phyloP scores from a whole-genome alignment of 176 grass and related monocot genomes.

The Eragrostis nindensis region DNA sequence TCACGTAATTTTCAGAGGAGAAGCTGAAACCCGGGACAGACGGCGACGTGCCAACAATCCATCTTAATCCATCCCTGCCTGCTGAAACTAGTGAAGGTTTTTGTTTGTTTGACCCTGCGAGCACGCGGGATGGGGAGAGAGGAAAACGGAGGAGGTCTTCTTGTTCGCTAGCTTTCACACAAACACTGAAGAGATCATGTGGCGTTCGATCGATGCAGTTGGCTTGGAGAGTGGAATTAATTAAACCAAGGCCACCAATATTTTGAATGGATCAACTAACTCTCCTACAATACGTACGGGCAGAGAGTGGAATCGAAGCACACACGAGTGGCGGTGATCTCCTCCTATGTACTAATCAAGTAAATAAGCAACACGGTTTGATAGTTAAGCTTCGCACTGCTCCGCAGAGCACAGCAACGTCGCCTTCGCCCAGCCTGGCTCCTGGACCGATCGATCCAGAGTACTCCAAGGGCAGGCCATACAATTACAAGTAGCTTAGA shows the following conservation, averaged over 20 bases:
- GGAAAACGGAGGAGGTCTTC: neutral
- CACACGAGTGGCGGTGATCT: too few relatives aligned
- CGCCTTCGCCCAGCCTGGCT: neutral
- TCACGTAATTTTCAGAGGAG: neutral
- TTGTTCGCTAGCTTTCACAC: constrained; percentile 10
- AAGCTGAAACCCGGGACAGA: neutral
- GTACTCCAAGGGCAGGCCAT: neutral
- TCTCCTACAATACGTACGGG: too few relatives aligned
- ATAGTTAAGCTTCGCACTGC: too few relatives aligned
- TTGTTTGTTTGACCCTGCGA: neutral
- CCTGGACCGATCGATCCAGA: neutral
- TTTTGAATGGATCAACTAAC: too few relatives aligned
- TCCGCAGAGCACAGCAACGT: neutral
- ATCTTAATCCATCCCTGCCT: too few relatives aligned
- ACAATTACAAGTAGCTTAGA: too few relatives aligned
- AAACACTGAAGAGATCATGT: neutral
- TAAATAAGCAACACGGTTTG: too few relatives aligned
- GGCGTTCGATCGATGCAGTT: neutral
- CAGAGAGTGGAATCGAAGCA: too few relatives aligned
- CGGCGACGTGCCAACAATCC: neutral
- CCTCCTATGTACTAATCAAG: too few relatives aligned
- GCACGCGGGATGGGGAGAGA: neutral
- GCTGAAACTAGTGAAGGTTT: too few relatives aligned
- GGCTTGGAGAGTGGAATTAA: neutral
- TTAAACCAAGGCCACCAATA: neutral